Conservation (phyloP, 352 stramenopile species). For the Peronospora farinosa region DNA sequence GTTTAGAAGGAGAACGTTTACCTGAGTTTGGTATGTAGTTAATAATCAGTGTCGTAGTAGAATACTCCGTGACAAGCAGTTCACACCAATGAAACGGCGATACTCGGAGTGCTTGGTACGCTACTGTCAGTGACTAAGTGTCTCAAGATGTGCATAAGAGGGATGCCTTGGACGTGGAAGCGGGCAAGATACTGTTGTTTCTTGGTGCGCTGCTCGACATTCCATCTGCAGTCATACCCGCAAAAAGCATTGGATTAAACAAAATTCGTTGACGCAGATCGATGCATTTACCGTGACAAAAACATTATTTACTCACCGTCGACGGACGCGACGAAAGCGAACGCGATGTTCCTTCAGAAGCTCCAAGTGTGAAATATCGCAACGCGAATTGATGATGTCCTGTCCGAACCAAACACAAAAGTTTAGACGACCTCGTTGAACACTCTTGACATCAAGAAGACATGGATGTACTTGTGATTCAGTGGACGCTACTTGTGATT, state of each 20-base stretch:
- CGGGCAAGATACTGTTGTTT: slow-evolving; percentile 45
- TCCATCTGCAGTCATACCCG: slow-evolving; percentile 34
- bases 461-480: neutral
- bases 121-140: slow-evolving; percentile 36
- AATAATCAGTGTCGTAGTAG: too few relatives aligned
- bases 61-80: neutral
- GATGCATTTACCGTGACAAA: slow-evolving; percentile 4
- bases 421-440: neutral
- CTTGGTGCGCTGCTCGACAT: slow-evolving; percentile 40
- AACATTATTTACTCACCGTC: slow-evolving; percentile 27
- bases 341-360: slow-evolving; percentile 62
- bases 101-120: neutral
- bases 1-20: neutral
- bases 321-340: slow-evolving; percentile 48
- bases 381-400: slow-evolving; percentile 65
- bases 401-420: slow-evolving; percentile 17
- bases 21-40: too few relatives aligned
- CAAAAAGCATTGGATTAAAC: neutral
- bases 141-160: slow-evolving; percentile 55
- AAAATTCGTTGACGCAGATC: neutral
- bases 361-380: slow-evolving; percentile 47
- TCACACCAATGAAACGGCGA: neutral
- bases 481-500: slow-evolving; percentile 4
- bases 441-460: neutral
- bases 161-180: slow-evolving; percentile 61